phyloP scores from a whole-genome alignment of 257 asterid genomes.

The Coffea canephora region DNA sequence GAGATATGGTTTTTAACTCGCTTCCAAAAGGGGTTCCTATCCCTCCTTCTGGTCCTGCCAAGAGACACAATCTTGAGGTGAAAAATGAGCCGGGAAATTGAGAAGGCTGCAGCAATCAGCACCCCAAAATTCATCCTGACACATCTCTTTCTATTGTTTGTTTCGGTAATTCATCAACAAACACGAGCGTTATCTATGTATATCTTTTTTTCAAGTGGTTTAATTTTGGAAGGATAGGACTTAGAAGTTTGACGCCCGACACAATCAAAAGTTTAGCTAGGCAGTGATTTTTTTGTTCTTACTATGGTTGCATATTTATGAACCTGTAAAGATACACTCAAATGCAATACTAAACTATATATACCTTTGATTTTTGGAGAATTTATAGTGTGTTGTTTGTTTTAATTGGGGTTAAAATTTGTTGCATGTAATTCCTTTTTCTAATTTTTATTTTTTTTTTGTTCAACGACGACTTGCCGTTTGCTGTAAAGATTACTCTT shows the following conservation, averaged over 20 bases:
- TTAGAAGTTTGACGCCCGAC: conserved; percentile 1
- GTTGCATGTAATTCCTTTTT: not conserved
- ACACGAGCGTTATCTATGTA: not conserved
- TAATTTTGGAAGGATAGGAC: not conserved
- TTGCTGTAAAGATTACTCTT: not conserved
- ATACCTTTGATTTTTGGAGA: not conserved
- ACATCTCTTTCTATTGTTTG: not conserved
- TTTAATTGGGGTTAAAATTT: not conserved
- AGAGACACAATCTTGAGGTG: conserved; percentile 31
- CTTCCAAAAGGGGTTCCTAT: conserved; percentile 28
- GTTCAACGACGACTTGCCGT: not conserved
- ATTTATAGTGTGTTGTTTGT: not conserved
- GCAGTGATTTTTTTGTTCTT: not conserved
- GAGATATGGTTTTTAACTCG: conserved; percentile 15
- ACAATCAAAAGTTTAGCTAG: not conserved
- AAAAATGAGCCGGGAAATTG: conserved; percentile 18
- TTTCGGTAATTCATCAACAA: not conserved
- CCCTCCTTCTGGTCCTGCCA: conserved; percentile 38
- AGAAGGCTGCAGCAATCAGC: not conserved
- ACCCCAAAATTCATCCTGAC: not conserved
- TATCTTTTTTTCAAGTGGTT: not conserved
- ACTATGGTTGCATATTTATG: not conserved
- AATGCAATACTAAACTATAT: not conserved
- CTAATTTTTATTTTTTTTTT: too few species aligned
- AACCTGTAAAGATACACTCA: conserved; percentile 2